Percentiles rank a stretch among this genome's conserved stretches.
Evolutionary conservation across 371 early-diverging fungal genomes (phyloP).

Genomic region (Mucor velutinosus): DNA sequence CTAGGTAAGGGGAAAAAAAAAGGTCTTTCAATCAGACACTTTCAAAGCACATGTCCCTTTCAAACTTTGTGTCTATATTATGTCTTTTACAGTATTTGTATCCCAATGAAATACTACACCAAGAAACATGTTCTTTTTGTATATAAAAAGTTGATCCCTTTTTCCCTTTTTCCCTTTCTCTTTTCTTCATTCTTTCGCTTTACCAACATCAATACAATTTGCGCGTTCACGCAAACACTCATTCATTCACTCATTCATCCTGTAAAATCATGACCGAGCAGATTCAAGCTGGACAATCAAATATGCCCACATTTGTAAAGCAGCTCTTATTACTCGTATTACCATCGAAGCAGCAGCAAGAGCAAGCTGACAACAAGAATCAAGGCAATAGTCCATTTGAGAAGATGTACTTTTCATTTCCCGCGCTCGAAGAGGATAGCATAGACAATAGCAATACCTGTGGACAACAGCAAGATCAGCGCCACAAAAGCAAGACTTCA

Average conservation of each 20-base stretch:
- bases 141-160: constrained; percentile 8
- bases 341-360: constrained; percentile 15
- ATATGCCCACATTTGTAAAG: constrained; percentile 30
- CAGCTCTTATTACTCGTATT: constrained; percentile 26
- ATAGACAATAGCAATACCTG: constrained; percentile 9
- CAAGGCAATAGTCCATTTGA: constrained; percentile 33
- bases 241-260: constrained; percentile 1
- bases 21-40: constrained; percentile 3
- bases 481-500: constrained; percentile 7
- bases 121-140: constrained; percentile 2
- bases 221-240: not conserved
- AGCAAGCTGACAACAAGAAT: constrained; percentile 2
- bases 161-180: constrained; percentile 6
- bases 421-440: constrained; percentile 26
- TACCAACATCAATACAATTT: not conserved
- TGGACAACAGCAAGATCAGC: constrained; percentile 17
- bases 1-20: constrained; percentile 8
- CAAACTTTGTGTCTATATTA: not conserved
- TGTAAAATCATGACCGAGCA: constrained; percentile 7
- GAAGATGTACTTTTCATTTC: constrained; percentile 32
- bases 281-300: constrained; percentile 3
- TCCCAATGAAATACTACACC: not conserved
- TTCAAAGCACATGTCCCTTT: constrained; percentile 9
- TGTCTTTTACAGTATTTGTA: constrained; percentile 1
- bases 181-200: constrained; percentile 1